Conservation (phyloP, 441 rosid genomes). For the Brassica balearica region DNA sequence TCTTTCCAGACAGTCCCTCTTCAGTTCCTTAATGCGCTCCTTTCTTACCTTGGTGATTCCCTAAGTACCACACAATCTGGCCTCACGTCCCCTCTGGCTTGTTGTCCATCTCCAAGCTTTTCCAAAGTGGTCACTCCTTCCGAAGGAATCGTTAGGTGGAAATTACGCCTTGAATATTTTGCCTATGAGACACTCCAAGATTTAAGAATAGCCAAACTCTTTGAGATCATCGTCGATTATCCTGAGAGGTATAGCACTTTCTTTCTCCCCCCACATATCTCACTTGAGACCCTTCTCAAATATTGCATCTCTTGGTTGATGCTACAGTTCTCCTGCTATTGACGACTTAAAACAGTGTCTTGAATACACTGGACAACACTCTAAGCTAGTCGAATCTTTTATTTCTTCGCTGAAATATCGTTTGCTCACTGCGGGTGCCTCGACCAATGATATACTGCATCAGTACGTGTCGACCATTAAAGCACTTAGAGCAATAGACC, state of each 20-base stretch:
- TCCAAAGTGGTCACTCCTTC: slow-evolving; percentile 65
- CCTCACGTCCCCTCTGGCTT: slow-evolving; percentile 75
- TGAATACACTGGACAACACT: slow-evolving; percentile 97
- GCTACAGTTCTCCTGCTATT: slow-evolving; percentile 86
- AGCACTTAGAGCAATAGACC: slow-evolving; percentile 95
- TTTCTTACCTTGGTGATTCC: slow-evolving; percentile 86
- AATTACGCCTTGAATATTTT: slow-evolving; percentile 69
- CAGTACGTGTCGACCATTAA: slow-evolving; percentile 97
- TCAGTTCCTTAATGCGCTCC: slow-evolving; percentile 86
- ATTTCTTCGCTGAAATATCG: slow-evolving; percentile 89
- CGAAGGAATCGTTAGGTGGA: slow-evolving; percentile 90
- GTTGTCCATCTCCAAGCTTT: slow-evolving; percentile 55
- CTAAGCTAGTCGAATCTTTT: slow-evolving; percentile 93
- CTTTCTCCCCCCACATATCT: slow-evolving; percentile 1
- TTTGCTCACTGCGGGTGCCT: slow-evolving; percentile 98
- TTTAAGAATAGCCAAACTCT: slow-evolving; percentile 88
- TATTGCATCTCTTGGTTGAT: slow-evolving; percentile 34
- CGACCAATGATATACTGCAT: slow-evolving; percentile 98
- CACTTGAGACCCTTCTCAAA: neutral
- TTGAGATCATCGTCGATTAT: slow-evolving; percentile 98
- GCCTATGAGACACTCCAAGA: slow-evolving; percentile 98
- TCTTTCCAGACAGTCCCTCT: slow-evolving; percentile 90
- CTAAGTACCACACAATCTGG: slow-evolving; percentile 53
- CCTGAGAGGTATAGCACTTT: slow-evolving; percentile 72
- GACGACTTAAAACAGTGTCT: slow-evolving; percentile 98